Base-by-base conservation (phyloP, 1,284 basidiomycete species). In the Tremellales sp. region DNA sequence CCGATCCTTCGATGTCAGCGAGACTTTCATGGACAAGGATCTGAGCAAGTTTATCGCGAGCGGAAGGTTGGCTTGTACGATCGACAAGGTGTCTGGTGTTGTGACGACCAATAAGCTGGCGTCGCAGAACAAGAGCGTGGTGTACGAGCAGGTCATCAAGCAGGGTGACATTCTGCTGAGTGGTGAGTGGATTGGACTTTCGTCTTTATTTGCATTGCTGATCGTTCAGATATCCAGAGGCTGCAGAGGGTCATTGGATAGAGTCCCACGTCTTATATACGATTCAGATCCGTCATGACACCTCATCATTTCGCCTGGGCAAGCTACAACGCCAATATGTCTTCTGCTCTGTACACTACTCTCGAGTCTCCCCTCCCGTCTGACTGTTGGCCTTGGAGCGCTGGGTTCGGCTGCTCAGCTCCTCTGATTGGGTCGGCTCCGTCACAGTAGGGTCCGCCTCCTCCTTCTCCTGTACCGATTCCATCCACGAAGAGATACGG, bases 71-170 rank as follows among this genome's bases (percentile, higher is more conserved):
- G 84, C 91, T 53, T 90, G 87, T 62, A 85, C 87, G 7, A 97
- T 98, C 57, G 93, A 97, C 79, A 91, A 91, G 68, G 94, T 97
- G 26, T 81, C 87, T 52, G 90, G 91, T 0, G 82, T 97, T 25
- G 91, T 97, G 11, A 89, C 93, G 75, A 97, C 93, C n/a, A 92
- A 89, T 48, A 79, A 92, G 51, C 86, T 90, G 12, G 82, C 83
- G 5, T 73, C 84, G 26, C 78, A 80, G 57, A 74, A 75, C 55
- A 96, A 97, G 80, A 89, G 86, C 51, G 84, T 85, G 40, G 85
- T 92, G 65, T 97, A 97, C 68, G 89, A 92, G 65, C 85, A 86
- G 45, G 86, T 97, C 63, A 79, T 91, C 60, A 84, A 86, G 73
- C 85, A 89, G 70, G 88, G 89, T 2, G 93, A 97, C 72, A 75